These are phyloP conservation scores for Nannochloropsis granulata DNA, from an alignment of 108 stramenopile species.

Conservation along the genomic window DNA sequence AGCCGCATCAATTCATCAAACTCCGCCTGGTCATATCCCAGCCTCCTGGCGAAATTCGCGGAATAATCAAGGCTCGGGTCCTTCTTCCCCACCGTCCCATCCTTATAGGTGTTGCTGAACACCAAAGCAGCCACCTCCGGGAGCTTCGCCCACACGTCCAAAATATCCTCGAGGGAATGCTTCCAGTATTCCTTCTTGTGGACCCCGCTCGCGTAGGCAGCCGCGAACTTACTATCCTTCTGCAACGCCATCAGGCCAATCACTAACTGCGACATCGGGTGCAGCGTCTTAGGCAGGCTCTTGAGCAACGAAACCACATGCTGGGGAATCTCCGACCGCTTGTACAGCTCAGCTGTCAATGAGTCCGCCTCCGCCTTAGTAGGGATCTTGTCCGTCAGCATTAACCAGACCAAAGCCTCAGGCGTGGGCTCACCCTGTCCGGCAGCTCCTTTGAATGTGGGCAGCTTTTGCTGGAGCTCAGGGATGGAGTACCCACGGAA, in stretches of 20 bases:
- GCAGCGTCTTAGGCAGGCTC: constrained; percentile 86
- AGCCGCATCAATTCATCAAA: constrained; percentile 99
- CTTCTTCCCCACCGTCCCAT: constrained; percentile 69
- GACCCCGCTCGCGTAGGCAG: constrained; percentile 66
- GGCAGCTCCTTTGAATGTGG: constrained; percentile 50
- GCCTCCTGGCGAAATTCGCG: constrained; percentile 96
- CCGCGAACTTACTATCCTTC: not conserved
- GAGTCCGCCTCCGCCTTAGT: constrained; percentile 87
- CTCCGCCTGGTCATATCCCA: constrained; percentile 74
- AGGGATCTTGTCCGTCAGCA: constrained; percentile 88
- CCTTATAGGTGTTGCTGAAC: constrained; percentile 88
- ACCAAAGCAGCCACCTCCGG: constrained; percentile 95
- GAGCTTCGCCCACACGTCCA: constrained; percentile 79
- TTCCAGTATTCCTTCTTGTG: constrained; percentile 87
- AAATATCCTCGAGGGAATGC: constrained; percentile 79
- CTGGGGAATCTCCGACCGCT: constrained; percentile 63
- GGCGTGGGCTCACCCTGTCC: constrained; percentile 67
- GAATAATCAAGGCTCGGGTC: constrained; percentile 86
- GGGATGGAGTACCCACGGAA: constrained; percentile 97
- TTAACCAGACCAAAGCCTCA: constrained; percentile 88
- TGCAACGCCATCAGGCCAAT: constrained; percentile 57
- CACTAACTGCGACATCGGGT: constrained; percentile 97
- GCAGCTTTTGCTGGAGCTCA: constrained; percentile 86
- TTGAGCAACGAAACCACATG: constrained; percentile 84
- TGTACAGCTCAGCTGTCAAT: constrained; percentile 82